Evolutionary conservation across 495 filamentous ascomycete genomes (phyloP).

Genomic region (Endocarpon pusillum): DNA sequence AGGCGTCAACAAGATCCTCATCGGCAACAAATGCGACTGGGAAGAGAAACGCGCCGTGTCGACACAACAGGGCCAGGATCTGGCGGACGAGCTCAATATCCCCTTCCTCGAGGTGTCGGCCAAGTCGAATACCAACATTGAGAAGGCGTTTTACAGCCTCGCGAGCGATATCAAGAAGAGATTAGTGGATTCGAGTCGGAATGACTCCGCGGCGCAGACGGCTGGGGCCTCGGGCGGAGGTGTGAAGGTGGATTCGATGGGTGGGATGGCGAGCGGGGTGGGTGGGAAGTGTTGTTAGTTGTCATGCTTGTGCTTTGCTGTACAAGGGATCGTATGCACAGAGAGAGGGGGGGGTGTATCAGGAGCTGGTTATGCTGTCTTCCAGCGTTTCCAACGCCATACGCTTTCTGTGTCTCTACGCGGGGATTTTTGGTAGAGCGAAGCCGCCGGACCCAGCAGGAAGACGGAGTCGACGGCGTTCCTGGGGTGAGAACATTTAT

Average conservation of each 20-base stretch:
- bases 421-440: too few relatives aligned
- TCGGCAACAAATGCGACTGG: constrained; percentile 99
- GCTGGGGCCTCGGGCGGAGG: background rate
- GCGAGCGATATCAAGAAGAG: constrained; percentile 96
- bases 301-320: constrained; percentile 1
- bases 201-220: background rate
- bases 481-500: too few relatives aligned
- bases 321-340: too few relatives aligned
- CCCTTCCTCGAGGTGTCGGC: constrained; percentile 97
- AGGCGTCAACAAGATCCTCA: constrained; percentile 98
- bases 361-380: too few relatives aligned
- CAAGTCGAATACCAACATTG: constrained; percentile 98
- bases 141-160: constrained; percentile 94
- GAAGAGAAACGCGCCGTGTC: constrained; percentile 93
- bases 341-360: background rate
- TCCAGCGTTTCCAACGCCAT: too few relatives aligned
- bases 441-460: too few relatives aligned
- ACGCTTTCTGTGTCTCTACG: too few relatives aligned
- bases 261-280: background rate
- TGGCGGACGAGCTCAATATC: constrained; percentile 92
- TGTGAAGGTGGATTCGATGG: background rate
- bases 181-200: constrained; percentile 47
- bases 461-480: too few relatives aligned
- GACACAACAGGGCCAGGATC: constrained; percentile 78
- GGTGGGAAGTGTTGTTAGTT: background rate